These are phyloP conservation scores for Beauveria rudraprayagi DNA, from an alignment of 2,329 filamentous ascomycete species.

Conservation along the genomic window DNA sequence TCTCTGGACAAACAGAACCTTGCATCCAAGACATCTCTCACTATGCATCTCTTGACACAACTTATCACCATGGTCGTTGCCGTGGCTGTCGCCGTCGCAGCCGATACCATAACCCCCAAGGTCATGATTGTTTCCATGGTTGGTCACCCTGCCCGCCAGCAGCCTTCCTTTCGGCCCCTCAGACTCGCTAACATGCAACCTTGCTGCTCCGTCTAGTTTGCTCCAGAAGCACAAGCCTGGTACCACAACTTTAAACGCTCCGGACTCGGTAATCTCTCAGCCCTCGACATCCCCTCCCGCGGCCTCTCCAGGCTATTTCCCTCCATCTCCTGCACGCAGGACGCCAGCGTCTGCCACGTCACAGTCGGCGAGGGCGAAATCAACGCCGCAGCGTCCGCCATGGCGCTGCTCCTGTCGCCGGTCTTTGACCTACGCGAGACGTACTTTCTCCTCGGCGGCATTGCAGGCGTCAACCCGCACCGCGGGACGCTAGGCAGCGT, in stretches of 20 bases:
- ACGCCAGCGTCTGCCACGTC: constrained; percentile 58
- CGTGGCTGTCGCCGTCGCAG: background rate
- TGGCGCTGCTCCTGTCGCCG: constrained; percentile 52
- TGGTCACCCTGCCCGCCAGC: constrained; percentile 14
- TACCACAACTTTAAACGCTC: constrained; percentile 40
- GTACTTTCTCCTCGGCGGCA: constrained; percentile 66
- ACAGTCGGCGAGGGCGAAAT: constrained; percentile 64
- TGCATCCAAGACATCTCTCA: background rate
- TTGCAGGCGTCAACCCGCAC: constrained; percentile 66
- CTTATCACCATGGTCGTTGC: background rate
- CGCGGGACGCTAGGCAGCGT: constrained; percentile 57
- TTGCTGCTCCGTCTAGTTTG: constrained; percentile 38
- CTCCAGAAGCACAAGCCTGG: constrained; percentile 55
- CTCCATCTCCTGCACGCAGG: constrained; percentile 52
- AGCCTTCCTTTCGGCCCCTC: background rate
- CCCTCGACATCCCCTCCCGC: constrained; percentile 48
- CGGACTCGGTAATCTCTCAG: constrained; percentile 46
- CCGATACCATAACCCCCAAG: constrained; percentile 40
- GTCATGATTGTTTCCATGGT: constrained; percentile 58
- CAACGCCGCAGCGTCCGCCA: constrained; percentile 62
- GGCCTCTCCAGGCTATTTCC: constrained; percentile 61
- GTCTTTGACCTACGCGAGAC: constrained; percentile 57
- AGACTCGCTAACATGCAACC: background rate
- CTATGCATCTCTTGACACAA: background rate
- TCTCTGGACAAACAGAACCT: background rate